Percentiles rank a stretch among this genome's conserved stretches.
These are phyloP conservation scores for Trichoderma semiorbis DNA, from an alignment of 2,329 filamentous ascomycete species.

Conservation along the genomic window DNA sequence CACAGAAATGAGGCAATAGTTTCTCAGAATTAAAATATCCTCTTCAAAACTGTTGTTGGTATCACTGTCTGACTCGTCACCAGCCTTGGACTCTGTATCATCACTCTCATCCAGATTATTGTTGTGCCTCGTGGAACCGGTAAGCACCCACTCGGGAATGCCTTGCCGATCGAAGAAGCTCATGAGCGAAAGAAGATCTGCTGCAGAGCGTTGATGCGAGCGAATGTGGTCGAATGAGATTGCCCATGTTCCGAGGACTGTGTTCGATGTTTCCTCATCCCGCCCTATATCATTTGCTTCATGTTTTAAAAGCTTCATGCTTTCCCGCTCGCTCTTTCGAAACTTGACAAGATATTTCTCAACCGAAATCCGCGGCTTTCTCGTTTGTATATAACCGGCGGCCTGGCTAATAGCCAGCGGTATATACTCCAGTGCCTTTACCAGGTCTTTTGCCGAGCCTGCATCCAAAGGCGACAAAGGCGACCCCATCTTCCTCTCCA, in stretches of 20 bases:
- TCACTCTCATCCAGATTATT: accelerated
- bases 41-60: background rate
- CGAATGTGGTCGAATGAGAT: slow-evolving; percentile 33
- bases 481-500: background rate
- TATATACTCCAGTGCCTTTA: background rate
- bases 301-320: background rate
- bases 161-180: slow-evolving; percentile 44
- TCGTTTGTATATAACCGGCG: background rate
- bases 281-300: background rate
- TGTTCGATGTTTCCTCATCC: background rate
- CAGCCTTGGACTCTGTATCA: background rate
- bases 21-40: background rate
- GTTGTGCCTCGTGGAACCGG: accelerated
- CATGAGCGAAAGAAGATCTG: slow-evolving; percentile 44
- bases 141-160: slow-evolving; percentile 29
- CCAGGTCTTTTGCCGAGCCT: background rate
- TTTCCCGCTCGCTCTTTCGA: slow-evolving; percentile 17
- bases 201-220: slow-evolving; percentile 31
- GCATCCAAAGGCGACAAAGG: background rate
- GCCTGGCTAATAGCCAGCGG: background rate
- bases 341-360: background rate
- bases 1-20: background rate
- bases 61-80: background rate
- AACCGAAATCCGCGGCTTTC: background rate
- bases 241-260: background rate